Evolutionary conservation across 345 rosid species (phyloP).

Genomic region (Populus simonii): DNA sequence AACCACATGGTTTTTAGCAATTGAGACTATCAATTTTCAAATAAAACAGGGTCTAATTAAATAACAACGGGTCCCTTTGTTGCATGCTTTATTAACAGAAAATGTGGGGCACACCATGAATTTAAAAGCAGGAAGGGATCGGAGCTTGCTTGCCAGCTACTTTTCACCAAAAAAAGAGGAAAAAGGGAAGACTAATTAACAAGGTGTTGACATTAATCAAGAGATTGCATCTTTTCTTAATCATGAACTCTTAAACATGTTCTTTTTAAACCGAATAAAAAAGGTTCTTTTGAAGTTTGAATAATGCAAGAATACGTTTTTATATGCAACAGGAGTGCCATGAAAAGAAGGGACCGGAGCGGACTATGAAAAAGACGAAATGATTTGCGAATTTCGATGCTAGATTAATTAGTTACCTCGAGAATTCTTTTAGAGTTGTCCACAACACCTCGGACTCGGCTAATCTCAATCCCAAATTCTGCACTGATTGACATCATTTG

Average conservation of each 20-base stretch:
- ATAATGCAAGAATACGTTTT: not conserved
- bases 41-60: not conserved
- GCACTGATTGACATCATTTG: slow-evolving; percentile 45
- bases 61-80: not conserved
- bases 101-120: slow-evolving; percentile 7
- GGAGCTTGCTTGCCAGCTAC: slow-evolving; percentile 1
- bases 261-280: not conserved
- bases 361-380: not conserved
- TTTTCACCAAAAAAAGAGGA: not conserved
- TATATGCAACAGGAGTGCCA: not conserved
- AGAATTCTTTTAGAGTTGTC: slow-evolving; percentile 58
- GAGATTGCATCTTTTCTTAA: slow-evolving; percentile 2
- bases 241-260: not conserved
- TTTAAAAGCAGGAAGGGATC: not conserved
- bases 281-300: not conserved
- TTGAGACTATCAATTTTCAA: not conserved
- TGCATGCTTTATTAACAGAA: not conserved
- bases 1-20: not conserved
- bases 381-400: not conserved
- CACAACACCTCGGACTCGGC: slow-evolving; percentile 51
- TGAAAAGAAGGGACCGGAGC: not conserved
- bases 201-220: not conserved
- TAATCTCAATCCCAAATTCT: slow-evolving; percentile 43
- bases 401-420: slow-evolving; percentile 34
- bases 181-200: not conserved